Evolutionary conservation across 176 grass and related monocot species (phyloP).

Genomic region (Sorghum bicolor): DNA sequence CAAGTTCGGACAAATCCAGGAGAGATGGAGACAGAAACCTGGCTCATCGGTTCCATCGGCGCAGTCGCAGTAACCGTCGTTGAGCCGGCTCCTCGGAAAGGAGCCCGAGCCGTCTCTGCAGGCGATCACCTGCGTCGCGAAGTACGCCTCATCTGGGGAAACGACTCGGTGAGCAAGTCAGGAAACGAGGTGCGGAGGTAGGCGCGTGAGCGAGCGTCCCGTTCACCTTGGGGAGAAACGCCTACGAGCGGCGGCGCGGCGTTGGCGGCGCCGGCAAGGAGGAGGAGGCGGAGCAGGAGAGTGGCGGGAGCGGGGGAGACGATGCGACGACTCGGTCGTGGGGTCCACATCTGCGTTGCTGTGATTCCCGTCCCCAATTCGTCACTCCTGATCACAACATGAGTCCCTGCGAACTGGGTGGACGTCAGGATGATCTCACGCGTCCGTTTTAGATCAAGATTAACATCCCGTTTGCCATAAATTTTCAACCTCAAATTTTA

Average conservation of each 20-base stretch:
- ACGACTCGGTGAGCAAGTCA: not conserved
- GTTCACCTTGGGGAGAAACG: constrained; percentile 51
- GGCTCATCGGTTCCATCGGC: constrained; percentile 88
- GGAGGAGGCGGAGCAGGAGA: constrained; percentile 41
- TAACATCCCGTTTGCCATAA: too few species aligned
- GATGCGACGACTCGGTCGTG: constrained; percentile 29
- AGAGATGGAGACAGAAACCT: constrained; percentile 22
- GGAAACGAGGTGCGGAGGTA: not conserved
- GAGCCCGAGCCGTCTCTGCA: constrained; percentile 80
- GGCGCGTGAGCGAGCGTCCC: not conserved
- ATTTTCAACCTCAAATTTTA: too few species aligned
- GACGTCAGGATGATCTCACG: not conserved
- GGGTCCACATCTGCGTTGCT: constrained; percentile 36
- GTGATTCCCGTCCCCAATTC: not conserved
- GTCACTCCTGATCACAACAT: constrained; percentile 5
- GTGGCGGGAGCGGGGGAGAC: constrained; percentile 38
- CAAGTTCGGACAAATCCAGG: constrained; percentile 4
- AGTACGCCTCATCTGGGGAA: constrained; percentile 73
- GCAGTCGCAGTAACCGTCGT: constrained; percentile 89
- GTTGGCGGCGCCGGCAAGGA: constrained; percentile 31
- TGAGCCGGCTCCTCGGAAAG: constrained; percentile 67
- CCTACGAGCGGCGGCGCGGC: constrained; percentile 45
- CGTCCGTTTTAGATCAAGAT: not conserved
- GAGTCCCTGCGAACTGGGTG: too few species aligned
- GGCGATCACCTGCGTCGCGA: constrained; percentile 55